These are phyloP conservation scores for Chaetomiaceae sp. DNA, from an alignment of 2,329 filamentous ascomycete species.

Conservation along the genomic window DNA sequence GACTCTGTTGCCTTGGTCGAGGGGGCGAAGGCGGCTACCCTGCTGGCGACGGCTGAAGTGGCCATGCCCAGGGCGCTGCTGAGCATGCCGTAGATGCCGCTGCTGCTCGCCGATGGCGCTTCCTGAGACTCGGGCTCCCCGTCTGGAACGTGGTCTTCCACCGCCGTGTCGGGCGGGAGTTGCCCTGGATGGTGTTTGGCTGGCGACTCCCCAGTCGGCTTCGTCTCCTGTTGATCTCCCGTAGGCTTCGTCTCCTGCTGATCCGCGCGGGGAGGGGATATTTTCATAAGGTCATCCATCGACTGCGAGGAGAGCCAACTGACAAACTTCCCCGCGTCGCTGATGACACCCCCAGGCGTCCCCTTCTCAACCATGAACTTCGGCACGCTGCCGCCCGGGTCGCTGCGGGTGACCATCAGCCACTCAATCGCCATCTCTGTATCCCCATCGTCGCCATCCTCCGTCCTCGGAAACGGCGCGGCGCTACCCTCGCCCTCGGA, in stretches of 20 bases:
- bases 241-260: slow-evolving; percentile 32
- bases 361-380: slow-evolving; percentile 88
- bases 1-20: slow-evolving; percentile 31
- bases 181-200: slow-evolving; percentile 18
- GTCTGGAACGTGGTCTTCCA: slow-evolving; percentile 14
- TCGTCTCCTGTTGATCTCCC: slow-evolving; percentile 30
- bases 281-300: slow-evolving; percentile 31
- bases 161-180: not conserved
- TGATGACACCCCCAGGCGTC: slow-evolving; percentile 74
- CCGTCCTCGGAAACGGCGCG: not conserved
- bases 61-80: slow-evolving; percentile 49
- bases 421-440: slow-evolving; percentile 63
- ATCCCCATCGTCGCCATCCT: slow-evolving; percentile 29
- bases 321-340: slow-evolving; percentile 75
- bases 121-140: slow-evolving; percentile 19
- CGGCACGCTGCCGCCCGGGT: slow-evolving; percentile 83
- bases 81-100: slow-evolving; percentile 53
- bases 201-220: slow-evolving; percentile 27
- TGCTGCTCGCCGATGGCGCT: slow-evolving; percentile 21
- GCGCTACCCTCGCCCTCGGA: slow-evolving; percentile 13
- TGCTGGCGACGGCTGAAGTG: slow-evolving; percentile 41
- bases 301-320: slow-evolving; percentile 59
- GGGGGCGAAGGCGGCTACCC: slow-evolving; percentile 34
- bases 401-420: slow-evolving; percentile 88
- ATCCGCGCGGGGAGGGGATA: slow-evolving; percentile 16